Conservation (phyloP, 208 protist species). For the Crithidia bombi region DNA sequence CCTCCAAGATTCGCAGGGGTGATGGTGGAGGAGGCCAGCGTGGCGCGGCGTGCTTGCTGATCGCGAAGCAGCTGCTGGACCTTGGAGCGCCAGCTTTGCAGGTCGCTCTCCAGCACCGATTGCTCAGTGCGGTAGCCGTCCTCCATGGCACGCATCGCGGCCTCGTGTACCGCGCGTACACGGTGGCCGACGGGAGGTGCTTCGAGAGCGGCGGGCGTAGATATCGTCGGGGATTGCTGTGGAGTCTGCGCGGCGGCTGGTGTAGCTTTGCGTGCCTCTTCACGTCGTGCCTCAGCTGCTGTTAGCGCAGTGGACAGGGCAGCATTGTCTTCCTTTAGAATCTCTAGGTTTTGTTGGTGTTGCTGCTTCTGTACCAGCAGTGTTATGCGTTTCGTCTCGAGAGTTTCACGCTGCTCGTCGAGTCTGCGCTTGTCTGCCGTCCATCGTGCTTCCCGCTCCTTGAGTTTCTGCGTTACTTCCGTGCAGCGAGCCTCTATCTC, state of each 20-base stretch:
- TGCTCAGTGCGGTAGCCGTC: constrained; percentile 45
- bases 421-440: constrained; percentile 5
- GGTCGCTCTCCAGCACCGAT: constrained; percentile 31
- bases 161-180: constrained; percentile 28
- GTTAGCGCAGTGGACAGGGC: background rate
- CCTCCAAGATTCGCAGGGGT: background rate
- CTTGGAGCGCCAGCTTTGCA: constrained; percentile 28
- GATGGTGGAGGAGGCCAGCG: background rate
- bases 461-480: constrained; percentile 22
- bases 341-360: constrained; percentile 14
- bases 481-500: constrained; percentile 5
- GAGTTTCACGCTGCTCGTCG: constrained; percentile 1
- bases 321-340: constrained; percentile 13
- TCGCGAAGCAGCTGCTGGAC: constrained; percentile 14
- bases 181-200: constrained; percentile 9
- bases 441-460: constrained; percentile 22
- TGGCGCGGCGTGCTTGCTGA: constrained; percentile 6
- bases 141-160: constrained; percentile 38
- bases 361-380: constrained; percentile 19
- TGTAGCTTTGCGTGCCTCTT: background rate
- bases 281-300: constrained; percentile 5
- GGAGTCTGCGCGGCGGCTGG: constrained; percentile 2
- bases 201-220: background rate
- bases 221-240: background rate
- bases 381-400: constrained; percentile 12